Evolutionary conservation across 805 yeast genomes (phyloP).

Genomic region (Saccharomycopsis selenospora): DNA sequence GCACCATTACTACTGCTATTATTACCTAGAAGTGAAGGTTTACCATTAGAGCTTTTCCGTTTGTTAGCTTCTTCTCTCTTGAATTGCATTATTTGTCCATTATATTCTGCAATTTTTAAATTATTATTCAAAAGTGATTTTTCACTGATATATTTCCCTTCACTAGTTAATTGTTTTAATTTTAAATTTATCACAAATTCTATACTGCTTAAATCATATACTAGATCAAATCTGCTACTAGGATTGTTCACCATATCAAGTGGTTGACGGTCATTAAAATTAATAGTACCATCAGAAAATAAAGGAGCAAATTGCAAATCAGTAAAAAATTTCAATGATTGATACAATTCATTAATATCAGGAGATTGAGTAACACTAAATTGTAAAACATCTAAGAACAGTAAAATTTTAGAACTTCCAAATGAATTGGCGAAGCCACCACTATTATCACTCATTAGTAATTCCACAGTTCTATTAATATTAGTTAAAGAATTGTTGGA

Average conservation of each 20-base stretch:
- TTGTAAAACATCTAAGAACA: constrained; percentile 65
- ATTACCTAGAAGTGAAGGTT: neutral
- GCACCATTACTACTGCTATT: neutral
- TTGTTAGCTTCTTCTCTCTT: neutral
- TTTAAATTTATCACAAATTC: constrained; percentile 10
- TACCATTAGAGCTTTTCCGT: neutral
- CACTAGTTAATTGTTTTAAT: constrained; percentile 3
- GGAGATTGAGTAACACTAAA: constrained; percentile 43
- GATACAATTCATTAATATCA: constrained; percentile 24
- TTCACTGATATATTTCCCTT: constrained; percentile 9
- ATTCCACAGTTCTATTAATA: constrained; percentile 43
- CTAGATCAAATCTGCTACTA: neutral
- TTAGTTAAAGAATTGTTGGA: constrained; percentile 41
- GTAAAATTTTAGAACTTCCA: constrained; percentile 61
- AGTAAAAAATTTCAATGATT: constrained; percentile 28
- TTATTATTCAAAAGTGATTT: neutral
- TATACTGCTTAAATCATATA: constrained; percentile 1
- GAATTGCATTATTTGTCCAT: neutral
- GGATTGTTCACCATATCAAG: no score
- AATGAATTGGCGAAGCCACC: constrained; percentile 31
- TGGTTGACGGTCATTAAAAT: neutral
- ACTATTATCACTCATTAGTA: constrained; percentile 44
- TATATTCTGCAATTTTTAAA: neutral
- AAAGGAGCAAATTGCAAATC: constrained; percentile 37
- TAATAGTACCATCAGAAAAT: constrained; percentile 19